Conservation (phyloP, 495 filamentous ascomycete species). For the Annulohypoxylon stygium region DNA sequence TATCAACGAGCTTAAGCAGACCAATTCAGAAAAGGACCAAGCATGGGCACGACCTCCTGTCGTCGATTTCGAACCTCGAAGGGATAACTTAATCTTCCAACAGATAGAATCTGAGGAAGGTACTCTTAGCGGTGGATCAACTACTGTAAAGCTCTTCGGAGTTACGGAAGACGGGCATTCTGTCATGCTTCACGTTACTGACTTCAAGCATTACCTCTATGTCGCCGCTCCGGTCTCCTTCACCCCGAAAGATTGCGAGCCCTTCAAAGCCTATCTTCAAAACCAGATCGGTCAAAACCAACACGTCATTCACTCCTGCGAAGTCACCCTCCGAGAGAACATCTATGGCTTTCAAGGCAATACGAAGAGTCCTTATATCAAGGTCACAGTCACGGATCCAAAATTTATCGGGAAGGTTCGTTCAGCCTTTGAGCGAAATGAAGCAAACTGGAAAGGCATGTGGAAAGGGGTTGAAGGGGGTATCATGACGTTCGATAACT, state of each 20-base stretch:
- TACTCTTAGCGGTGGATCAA: conserved; percentile 74
- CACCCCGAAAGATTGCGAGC: conserved; percentile 76
- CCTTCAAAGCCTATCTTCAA: conserved; percentile 83
- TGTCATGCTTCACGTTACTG: conserved; percentile 92
- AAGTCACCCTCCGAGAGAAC: conserved; percentile 85
- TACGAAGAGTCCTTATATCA: conserved; percentile 89
- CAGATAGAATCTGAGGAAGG: conserved; percentile 97
- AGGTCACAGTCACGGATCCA: conserved; percentile 90
- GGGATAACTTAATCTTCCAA: conserved; percentile 85
- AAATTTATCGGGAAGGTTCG: conserved; percentile 82
- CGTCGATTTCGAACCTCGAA: conserved; percentile 76
- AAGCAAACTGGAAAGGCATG: conserved; percentile 88
- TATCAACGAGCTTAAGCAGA: conserved; percentile 83
- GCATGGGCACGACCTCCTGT: conserved; percentile 88
- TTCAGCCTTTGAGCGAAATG: conserved; percentile 75
- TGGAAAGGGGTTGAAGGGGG: conserved; percentile 80
- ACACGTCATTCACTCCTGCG: conserved; percentile 72
- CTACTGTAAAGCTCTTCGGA: conserved; percentile 90
- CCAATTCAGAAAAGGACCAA: conserved; percentile 92
- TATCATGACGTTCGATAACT: conserved; percentile 90
- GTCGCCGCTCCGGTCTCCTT: conserved; percentile 89
- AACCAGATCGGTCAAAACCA: conserved; percentile 73
- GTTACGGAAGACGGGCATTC: conserved; percentile 97
- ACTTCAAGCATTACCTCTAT: conserved; percentile 97
- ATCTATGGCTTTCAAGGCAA: conserved; percentile 95